Conservation (phyloP, 768 basidiomycete species). For the Termitomyces sp. region DNA sequence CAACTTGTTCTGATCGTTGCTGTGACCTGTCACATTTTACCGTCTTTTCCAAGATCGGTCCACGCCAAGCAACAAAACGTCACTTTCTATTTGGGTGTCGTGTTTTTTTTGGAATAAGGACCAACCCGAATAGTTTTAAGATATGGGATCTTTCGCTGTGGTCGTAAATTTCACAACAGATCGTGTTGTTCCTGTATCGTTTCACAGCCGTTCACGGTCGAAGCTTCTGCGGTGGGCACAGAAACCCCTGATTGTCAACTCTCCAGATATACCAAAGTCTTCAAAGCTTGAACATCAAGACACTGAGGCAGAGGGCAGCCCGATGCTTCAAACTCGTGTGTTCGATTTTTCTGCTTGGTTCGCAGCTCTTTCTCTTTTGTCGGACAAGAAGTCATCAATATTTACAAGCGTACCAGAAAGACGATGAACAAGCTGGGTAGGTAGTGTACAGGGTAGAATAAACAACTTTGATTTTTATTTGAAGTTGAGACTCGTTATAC, state of each 20-base stretch:
- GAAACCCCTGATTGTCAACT: not conserved
- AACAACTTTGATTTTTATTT: not conserved
- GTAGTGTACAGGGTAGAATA: not conserved
- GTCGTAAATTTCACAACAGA: not conserved
- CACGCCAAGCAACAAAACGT: not conserved
- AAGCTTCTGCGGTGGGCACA: not conserved
- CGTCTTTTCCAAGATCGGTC: not conserved
- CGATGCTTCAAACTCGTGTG: constrained; percentile 6
- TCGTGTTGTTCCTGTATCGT: not conserved
- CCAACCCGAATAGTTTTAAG: not conserved
- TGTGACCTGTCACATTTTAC: not conserved
- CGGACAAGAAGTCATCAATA: not conserved
- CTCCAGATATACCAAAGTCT: not conserved
- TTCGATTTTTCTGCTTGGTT: not conserved
- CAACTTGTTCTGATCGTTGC: not conserved
- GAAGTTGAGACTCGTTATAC: constrained; percentile 2
- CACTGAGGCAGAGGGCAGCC: constrained; percentile 6
- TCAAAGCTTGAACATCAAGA: not conserved
- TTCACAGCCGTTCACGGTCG: not conserved
- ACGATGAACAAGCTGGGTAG: constrained; percentile 2
- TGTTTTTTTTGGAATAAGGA: not conserved
- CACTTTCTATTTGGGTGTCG: not conserved
- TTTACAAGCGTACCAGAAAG: not conserved
- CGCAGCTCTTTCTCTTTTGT: not conserved
- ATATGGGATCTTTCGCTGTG: not conserved